phyloP scores from a whole-genome alignment of 768 basidiomycete genomes.

The Termitomyces sp. region DNA sequence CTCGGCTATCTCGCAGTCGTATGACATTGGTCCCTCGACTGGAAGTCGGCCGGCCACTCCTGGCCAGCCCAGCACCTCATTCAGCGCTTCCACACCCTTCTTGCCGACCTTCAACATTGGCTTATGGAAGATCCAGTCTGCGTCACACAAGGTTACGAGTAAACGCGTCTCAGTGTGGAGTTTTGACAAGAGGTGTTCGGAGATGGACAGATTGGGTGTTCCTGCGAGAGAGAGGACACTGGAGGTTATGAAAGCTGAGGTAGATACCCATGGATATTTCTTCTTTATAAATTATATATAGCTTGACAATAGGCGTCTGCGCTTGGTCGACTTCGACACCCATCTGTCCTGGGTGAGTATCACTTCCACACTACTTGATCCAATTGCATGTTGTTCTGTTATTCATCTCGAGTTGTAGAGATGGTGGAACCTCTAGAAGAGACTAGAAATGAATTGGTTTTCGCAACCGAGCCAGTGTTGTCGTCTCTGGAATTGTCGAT shows the following conservation, averaged over 20 bases:
- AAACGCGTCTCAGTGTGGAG: conserved; percentile 93
- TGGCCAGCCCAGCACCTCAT: conserved; percentile 25
- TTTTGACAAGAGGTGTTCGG: conserved; percentile 76
- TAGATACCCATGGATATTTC: conserved; percentile 27
- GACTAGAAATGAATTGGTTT: conserved; percentile 80
- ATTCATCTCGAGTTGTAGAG: conserved; percentile 43
- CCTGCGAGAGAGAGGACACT: conserved; percentile 67
- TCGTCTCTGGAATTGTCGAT: conserved; percentile 80
- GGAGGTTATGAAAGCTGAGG: conserved; percentile 90
- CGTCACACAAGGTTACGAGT: conserved; percentile 81
- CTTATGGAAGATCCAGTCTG: conserved; percentile 85
- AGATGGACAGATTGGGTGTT: conserved; percentile 65
- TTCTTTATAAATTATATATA: conserved; percentile 3
- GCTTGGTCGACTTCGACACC: conserved; percentile 82
- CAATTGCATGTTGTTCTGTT: background rate
- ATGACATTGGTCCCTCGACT: conserved; percentile 51
- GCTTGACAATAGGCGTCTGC: conserved; percentile 61
- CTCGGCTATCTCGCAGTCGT: conserved; percentile 77
- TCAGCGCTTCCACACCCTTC: conserved; percentile 33
- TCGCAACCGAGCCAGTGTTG: conserved; percentile 88
- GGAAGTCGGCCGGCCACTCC: conserved; percentile 48
- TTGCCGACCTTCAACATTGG: conserved; percentile 67
- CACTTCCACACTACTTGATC: background rate
- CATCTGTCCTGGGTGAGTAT: conserved; percentile 76
- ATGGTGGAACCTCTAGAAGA: conserved; percentile 98